Conservation (phyloP, 225 moss, liverwort and hornwort genomes). For the Physcomitrellopsis africana region DNA sequence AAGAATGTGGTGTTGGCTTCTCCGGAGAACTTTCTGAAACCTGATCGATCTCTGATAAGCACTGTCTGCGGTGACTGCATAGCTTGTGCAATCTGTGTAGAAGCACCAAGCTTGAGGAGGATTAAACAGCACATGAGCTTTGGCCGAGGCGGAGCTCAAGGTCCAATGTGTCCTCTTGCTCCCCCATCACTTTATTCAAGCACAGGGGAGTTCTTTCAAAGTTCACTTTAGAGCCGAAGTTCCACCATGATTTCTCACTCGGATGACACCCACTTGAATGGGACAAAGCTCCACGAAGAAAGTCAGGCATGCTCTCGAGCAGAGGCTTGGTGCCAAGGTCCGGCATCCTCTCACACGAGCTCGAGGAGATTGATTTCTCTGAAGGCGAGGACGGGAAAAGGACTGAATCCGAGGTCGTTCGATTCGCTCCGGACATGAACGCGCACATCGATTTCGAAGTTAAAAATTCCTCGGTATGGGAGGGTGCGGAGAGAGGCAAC, state of each 20-base stretch:
- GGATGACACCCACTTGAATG: constrained; percentile 37
- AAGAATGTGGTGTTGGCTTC: neutral
- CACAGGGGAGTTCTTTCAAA: constrained; percentile 40
- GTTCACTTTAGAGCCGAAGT: constrained; percentile 25
- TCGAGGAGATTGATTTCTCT: constrained; percentile 49
- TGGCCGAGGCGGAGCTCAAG: constrained; percentile 59
- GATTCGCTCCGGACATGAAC: constrained; percentile 23
- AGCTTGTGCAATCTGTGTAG: too few species aligned
- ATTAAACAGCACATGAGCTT: constrained; percentile 45
- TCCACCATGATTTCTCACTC: constrained; percentile 39
- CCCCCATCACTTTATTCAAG: constrained; percentile 51
- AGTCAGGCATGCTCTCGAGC: constrained; percentile 25
- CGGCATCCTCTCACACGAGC: neutral
- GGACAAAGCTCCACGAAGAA: constrained; percentile 26
- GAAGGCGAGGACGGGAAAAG: constrained; percentile 41
- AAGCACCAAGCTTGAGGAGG: too few species aligned
- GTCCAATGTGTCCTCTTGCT: constrained; percentile 48
- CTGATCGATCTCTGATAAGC: too few species aligned
- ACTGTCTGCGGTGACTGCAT: too few species aligned
- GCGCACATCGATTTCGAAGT: constrained; percentile 18
- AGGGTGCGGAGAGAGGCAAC: neutral
- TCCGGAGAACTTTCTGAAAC: too few species aligned
- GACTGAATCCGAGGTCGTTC: neutral
- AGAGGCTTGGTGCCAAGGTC: constrained; percentile 27
- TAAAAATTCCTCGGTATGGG: constrained; percentile 23